Percentiles rank a stretch among this genome's conserved stretches.
Conservation (phyloP, 257 asterid genomes). For the Thymus quinquecostatus region DNA sequence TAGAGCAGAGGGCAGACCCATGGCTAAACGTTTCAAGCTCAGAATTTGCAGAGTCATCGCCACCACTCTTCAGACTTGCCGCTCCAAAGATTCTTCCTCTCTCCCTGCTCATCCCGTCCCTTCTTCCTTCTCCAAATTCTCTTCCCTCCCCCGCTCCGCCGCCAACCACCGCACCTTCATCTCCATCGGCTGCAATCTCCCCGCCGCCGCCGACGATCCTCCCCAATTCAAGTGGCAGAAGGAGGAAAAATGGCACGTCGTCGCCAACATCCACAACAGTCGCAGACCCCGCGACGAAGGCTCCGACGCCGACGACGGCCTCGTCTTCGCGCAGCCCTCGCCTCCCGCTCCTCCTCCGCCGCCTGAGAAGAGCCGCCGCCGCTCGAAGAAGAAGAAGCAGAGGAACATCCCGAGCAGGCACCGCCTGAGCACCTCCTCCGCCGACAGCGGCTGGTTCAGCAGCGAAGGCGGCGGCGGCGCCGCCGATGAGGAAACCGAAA, state of each 20-base stretch:
- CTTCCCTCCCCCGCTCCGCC: constrained; percentile 21
- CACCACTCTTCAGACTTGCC: constrained; percentile 67
- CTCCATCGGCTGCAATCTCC: constrained; percentile 24
- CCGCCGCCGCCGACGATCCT: constrained; percentile 27
- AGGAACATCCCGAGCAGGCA: constrained; percentile 33
- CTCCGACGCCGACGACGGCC: constrained; percentile 25
- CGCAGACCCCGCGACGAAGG: constrained; percentile 28
- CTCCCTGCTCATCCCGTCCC: constrained; percentile 68
- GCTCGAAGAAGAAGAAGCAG: constrained; percentile 38
- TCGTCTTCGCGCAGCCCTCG: constrained; percentile 22
- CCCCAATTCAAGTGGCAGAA: constrained; percentile 53
- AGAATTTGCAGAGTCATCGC: constrained; percentile 56
- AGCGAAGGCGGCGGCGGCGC: constrained; percentile 31
- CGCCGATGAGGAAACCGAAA: constrained; percentile 37
- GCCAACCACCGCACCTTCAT: constrained; percentile 31
- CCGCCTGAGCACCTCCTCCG: constrained; percentile 61
- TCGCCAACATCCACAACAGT: constrained; percentile 46
- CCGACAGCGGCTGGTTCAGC: constrained; percentile 60
- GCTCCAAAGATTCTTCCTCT: constrained; percentile 60
- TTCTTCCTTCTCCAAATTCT: constrained; percentile 36
- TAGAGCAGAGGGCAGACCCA: constrained; percentile 14
- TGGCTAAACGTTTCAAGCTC: constrained; percentile 65
- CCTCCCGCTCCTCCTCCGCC: constrained; percentile 27
- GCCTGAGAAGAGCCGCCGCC: constrained; percentile 31
- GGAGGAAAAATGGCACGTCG: constrained; percentile 73